Evolutionary conservation across 139 green algal species (phyloP).

Genomic region (Pleodorina starrii): DNA sequence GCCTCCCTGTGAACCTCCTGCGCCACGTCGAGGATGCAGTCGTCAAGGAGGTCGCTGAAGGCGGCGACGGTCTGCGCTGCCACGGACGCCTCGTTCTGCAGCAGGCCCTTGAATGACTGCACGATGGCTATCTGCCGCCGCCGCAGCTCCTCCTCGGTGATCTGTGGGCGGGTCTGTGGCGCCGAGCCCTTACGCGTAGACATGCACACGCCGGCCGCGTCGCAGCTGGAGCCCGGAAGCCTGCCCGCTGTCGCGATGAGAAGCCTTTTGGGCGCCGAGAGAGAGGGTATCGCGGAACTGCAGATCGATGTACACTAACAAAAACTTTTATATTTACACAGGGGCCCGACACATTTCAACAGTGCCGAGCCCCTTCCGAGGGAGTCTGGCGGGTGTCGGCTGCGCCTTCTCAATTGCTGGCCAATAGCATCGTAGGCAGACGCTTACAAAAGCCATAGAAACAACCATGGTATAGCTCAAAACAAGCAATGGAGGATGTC

Average conservation of each 20-base stretch:
- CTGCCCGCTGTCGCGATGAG: too few species aligned
- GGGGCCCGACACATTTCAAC: constrained; percentile 22
- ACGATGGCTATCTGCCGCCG: constrained; percentile 30
- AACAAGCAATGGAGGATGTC: too few species aligned
- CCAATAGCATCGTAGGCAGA: neutral
- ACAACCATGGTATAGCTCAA: too few species aligned
- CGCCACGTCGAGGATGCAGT: constrained; percentile 72
- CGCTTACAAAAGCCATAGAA: neutral
- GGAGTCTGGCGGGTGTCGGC: neutral
- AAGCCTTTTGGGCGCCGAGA: too few species aligned
- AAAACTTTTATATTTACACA: neutral
- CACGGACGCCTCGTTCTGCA: constrained; percentile 50
- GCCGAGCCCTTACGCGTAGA: constrained; percentile 4
- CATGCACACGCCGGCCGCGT: neutral
- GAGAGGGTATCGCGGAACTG: too few species aligned
- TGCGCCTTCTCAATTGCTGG: neutral
- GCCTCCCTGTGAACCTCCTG: constrained; percentile 74
- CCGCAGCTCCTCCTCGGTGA: constrained; percentile 52
- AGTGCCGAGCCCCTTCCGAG: constrained; percentile 27
- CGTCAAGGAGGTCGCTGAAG: constrained; percentile 69
- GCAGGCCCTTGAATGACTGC: constrained; percentile 37
- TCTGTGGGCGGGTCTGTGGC: constrained; percentile 21
- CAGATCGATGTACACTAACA: neutral
- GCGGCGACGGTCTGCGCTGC: constrained; percentile 57
- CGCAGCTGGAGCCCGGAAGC: too few species aligned